Percentiles rank a stretch among this genome's conserved stretches.
Evolutionary conservation across 2,329 filamentous ascomycete species (phyloP).

Genomic region (Fusarium virguliforme): DNA sequence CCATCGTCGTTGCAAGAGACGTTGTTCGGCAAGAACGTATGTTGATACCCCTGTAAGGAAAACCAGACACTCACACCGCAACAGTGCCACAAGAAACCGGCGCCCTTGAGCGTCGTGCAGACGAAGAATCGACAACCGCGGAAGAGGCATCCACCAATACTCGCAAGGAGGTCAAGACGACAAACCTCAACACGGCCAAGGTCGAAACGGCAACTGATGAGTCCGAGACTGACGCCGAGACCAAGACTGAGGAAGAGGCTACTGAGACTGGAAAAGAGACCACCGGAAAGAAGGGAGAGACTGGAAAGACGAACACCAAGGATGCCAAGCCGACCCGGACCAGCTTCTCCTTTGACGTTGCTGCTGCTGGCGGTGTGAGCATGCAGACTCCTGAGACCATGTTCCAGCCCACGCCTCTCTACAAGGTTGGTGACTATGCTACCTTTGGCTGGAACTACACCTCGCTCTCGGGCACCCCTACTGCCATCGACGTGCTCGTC

Average conservation of each 20-base stretch:
- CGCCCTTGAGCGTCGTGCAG: constrained; percentile 30
- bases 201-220: constrained; percentile 28
- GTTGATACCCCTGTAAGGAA: neutral
- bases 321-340: constrained; percentile 55
- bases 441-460: constrained; percentile 79
- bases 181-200: constrained; percentile 61
- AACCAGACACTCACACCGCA: constrained; percentile 22
- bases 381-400: constrained; percentile 68
- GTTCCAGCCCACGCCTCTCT: constrained; percentile 64
- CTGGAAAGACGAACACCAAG: constrained; percentile 38
- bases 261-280: constrained; percentile 36
- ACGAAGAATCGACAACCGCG: constrained; percentile 18
- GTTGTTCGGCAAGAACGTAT: constrained; percentile 34
- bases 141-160: constrained; percentile 42
- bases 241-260: constrained; percentile 6
- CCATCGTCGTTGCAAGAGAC: constrained; percentile 60
- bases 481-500: constrained; percentile 73
- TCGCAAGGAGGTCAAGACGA: constrained; percentile 49
- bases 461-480: constrained; percentile 70
- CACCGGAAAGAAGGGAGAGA: constrained; percentile 39
- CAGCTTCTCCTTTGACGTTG: constrained; percentile 63
- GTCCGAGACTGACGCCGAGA: constrained; percentile 5
- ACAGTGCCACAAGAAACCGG: constrained; percentile 41
- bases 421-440: constrained; percentile 73
- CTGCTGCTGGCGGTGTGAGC: constrained; percentile 67